These are phyloP conservation scores for Quercus alba DNA, from an alignment of 306 rosid genomes.

Conservation along the genomic window DNA sequence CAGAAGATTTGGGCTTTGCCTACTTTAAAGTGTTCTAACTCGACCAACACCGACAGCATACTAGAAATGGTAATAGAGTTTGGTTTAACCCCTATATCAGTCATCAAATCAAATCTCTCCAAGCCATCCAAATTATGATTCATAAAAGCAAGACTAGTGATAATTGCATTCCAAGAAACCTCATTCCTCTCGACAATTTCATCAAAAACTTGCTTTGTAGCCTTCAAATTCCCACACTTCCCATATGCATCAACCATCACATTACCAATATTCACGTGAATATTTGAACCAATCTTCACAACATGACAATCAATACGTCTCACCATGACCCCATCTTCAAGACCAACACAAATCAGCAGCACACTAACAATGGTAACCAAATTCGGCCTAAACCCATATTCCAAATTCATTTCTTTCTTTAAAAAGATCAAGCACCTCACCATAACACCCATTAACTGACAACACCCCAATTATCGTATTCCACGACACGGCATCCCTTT, in stretches of 20 bases:
- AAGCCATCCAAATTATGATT: slow-evolving; percentile 44
- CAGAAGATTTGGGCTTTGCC: slow-evolving; percentile 24
- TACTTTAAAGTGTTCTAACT: slow-evolving; percentile 41
- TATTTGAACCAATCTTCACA: slow-evolving; percentile 65
- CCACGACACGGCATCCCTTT: slow-evolving; percentile 62
- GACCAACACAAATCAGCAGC: slow-evolving; percentile 59
- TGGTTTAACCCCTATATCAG: slow-evolving; percentile 45
- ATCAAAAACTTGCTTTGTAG: slow-evolving; percentile 57
- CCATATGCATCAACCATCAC: slow-evolving; percentile 76
- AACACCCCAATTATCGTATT: slow-evolving; percentile 62
- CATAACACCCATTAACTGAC: slow-evolving; percentile 42
- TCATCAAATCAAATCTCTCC: slow-evolving; percentile 55
- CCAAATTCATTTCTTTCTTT: slow-evolving; percentile 26
- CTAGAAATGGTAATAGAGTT: slow-evolving; percentile 69
- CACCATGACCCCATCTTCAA: slow-evolving; percentile 45
- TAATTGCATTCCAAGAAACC: slow-evolving; percentile 68
- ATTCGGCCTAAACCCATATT: slow-evolving; percentile 40
- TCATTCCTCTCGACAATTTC: slow-evolving; percentile 62
- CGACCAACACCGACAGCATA: slow-evolving; percentile 66
- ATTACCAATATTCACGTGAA: slow-evolving; percentile 51
- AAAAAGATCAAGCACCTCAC: slow-evolving; percentile 40
- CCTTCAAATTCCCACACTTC: slow-evolving; percentile 63
- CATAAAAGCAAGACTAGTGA: slow-evolving; percentile 61
- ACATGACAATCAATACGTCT: slow-evolving; percentile 57
- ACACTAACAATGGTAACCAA: slow-evolving; percentile 55